These are phyloP conservation scores for Polysphondylium violaceum DNA, from an alignment of 78 protist species.

Conservation along the genomic window DNA sequence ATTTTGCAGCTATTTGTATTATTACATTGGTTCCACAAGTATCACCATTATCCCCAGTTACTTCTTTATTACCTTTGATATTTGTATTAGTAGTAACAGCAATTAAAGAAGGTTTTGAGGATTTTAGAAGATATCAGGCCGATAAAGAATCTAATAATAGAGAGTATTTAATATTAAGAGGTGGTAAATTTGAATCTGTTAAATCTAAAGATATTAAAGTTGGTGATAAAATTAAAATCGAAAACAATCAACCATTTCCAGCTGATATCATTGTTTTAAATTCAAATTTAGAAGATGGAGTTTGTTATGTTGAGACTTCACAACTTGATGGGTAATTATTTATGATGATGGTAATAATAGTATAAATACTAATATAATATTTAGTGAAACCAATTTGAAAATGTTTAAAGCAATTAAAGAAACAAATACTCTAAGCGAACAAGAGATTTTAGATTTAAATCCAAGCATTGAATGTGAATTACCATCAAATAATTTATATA, in stretches of 20 bases:
- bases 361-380: too few species aligned
- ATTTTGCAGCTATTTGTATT: constrained; percentile 85
- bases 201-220: constrained; percentile 37
- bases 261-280: constrained; percentile 58
- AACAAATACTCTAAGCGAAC: background rate
- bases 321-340: constrained; percentile 65
- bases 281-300: constrained; percentile 58
- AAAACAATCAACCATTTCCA: constrained; percentile 59
- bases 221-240: constrained; percentile 62
- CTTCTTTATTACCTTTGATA: constrained; percentile 84
- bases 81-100: constrained; percentile 86
- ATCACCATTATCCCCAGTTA: constrained; percentile 87
- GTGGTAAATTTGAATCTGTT: background rate
- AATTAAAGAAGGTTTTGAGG: constrained; percentile 87
- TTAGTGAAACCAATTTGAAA: constrained; percentile 62
- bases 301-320: constrained; percentile 75
- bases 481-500: constrained; percentile 45
- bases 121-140: constrained; percentile 73
- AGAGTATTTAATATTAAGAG: constrained; percentile 3
- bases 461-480: constrained; percentile 46
- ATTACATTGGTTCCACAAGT: constrained; percentile 80
- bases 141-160: constrained; percentile 57
- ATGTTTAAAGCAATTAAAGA: constrained; percentile 42
- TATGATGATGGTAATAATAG: too few species aligned
- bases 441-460: background rate